Evolutionary conservation across 2,329 filamentous ascomycete species (phyloP).

Genomic region (Scleromitrula shiraiana): DNA sequence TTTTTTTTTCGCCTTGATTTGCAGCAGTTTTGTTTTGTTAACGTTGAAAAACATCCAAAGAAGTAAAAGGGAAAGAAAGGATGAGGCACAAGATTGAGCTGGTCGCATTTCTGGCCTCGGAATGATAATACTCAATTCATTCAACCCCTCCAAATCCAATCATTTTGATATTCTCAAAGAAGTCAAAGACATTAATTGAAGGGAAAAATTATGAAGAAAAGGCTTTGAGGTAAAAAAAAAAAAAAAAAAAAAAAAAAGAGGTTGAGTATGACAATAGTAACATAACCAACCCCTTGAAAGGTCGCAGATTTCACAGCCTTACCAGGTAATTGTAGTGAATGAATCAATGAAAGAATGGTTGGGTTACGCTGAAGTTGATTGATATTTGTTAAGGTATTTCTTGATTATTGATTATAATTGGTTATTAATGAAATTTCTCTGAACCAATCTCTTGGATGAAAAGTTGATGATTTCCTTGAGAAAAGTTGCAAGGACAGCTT

Average conservation of each 20-base stretch:
- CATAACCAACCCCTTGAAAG: too few species aligned
- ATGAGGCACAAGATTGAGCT: not conserved
- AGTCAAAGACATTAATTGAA: not conserved
- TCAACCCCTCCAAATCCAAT: constrained; percentile 1
- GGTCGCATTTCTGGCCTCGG: constrained; percentile 8
- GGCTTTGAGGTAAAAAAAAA: too few species aligned
- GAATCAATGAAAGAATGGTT: too few species aligned
- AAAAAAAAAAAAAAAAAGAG: too few species aligned
- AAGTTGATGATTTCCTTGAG: not conserved
- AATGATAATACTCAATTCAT: not conserved
- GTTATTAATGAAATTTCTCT: not conserved
- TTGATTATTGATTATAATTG: constrained; percentile 16
- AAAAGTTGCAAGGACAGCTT: constrained; percentile 10
- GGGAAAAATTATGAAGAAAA: not conserved
- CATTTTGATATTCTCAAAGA: not conserved
- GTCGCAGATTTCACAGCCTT: constrained; percentile 17
- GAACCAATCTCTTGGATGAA: constrained; percentile 12
- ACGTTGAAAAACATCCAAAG: constrained; percentile 4
- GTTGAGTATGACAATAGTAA: constrained; percentile 5
- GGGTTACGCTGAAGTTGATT: not conserved
- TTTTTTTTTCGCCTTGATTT: not conserved
- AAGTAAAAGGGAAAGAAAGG: not conserved
- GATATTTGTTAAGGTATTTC: constrained; percentile 4
- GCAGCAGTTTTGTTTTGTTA: constrained; percentile 2
- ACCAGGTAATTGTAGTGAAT: constrained; percentile 8